Evolutionary conservation across 208 protist species (phyloP), one percentile per base, ranked within the genome.

Genomic region (Vickermania spadyakhi): DNA sequence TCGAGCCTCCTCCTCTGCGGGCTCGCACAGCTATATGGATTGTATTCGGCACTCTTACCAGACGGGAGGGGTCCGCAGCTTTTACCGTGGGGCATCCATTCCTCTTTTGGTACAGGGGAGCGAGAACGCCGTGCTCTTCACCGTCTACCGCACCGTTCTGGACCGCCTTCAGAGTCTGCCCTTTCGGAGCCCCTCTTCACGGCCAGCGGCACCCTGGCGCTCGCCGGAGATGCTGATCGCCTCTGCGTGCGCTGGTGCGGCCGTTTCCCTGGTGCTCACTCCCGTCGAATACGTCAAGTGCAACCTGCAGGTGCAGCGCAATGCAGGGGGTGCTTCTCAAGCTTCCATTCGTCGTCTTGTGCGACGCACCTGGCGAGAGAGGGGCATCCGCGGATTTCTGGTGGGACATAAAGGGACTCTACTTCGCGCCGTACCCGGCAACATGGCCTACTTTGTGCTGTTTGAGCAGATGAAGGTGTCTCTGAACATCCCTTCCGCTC

Each of bases 271-370:
- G n/a, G 71, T 89, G 7, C 61, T 89, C 11, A 83, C 81, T 11
- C 85, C 81, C 0, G 69, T 89, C 1, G 81, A 92, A 58, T 60
- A 79, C 45, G 56, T 89, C 31, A 89, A 89, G 79, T 89, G 77
- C 31, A 75, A 71, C 28, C 3, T 89, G 65, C 81, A 92, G 75
- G 62, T 4, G 66, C 3, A 61, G 65, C 27, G 50, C 77, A 58
- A 61, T 58, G 27, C 0, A 2, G n/a, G 59, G 60, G 11, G 36
- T 18, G 18, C 36, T 7, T 45, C 11, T 45, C 7, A 18, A 7
- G 36, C 18, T 7, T n/a, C 11, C 18, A 7, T 18, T n/a, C n/a
- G 51, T 3, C 28, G 27, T 54, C 50, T 70, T 28, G 41, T 60
- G 18, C 52, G 18, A 13, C n/a, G 28, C 25, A 52, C 52, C 50